phyloP scores from a whole-genome alignment of 148 eudicot genomes.

The Heliamphora exappendiculata region DNA sequence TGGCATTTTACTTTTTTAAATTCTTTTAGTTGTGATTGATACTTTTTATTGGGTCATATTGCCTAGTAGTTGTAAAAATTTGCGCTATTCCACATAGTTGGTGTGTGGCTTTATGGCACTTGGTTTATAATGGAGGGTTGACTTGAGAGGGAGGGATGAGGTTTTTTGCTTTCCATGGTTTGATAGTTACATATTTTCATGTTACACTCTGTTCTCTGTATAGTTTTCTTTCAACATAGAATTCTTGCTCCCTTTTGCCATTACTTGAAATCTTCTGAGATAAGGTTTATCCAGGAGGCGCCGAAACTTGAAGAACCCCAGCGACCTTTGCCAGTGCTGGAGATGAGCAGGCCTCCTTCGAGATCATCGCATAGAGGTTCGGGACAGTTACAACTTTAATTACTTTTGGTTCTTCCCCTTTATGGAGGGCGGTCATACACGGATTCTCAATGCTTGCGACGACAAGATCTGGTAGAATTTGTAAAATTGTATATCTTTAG shows the following conservation, averaged over 20 bases:
- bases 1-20: not conserved
- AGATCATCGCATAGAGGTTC: slow-evolving; percentile 41
- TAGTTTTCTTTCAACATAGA: not conserved
- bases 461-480: slow-evolving; percentile 32
- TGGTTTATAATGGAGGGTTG: not conserved
- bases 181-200: too few relatives aligned
- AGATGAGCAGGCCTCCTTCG: slow-evolving; percentile 36
- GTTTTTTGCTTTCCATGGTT: not conserved
- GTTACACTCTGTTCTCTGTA: not conserved
- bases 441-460: slow-evolving; percentile 19
- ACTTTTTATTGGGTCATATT: not conserved
- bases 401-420: slow-evolving; percentile 18
- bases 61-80: not conserved
- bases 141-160: not conserved
- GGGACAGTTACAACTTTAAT: slow-evolving; percentile 51
- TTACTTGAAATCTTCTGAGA: not conserved
- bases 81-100: not conserved
- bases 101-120: not conserved
- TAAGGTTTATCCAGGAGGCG: slow-evolving; percentile 13
- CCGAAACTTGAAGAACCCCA: slow-evolving; percentile 45
- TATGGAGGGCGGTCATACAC: slow-evolving; percentile 10
- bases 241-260: not conserved
- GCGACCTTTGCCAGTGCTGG: slow-evolving; percentile 27
- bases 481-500: slow-evolving; percentile 68
- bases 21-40: not conserved